These are phyloP conservation scores for Aspergillus wentii DNA, from an alignment of 495 filamentous ascomycete species.

Conservation along the genomic window DNA sequence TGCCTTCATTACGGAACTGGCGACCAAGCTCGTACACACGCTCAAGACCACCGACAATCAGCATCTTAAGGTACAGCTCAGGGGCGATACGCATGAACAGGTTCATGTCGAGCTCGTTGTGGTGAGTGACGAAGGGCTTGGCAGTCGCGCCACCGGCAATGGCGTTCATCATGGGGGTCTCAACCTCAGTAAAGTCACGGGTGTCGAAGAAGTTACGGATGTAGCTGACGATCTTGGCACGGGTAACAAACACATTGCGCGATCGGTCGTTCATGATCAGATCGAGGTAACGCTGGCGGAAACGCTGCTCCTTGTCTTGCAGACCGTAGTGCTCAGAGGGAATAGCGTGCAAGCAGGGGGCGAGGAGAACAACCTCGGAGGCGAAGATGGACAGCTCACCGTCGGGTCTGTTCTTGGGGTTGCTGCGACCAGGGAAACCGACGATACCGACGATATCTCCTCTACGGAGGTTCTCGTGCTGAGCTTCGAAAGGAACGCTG, in stretches of 20 bases:
- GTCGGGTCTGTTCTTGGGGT: constrained; percentile 78
- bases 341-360: constrained; percentile 90
- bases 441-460: constrained; percentile 90
- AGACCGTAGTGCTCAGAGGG: constrained; percentile 90
- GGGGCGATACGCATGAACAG: constrained; percentile 94
- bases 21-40: constrained; percentile 90
- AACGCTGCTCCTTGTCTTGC: constrained; percentile 88
- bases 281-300: constrained; percentile 89
- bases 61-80: constrained; percentile 92
- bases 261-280: constrained; percentile 90
- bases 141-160: constrained; percentile 95
- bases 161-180: constrained; percentile 96
- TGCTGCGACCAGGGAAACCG: constrained; percentile 84
- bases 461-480: constrained; percentile 84
- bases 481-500: constrained; percentile 65
- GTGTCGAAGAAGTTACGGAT: constrained; percentile 83
- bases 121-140: constrained; percentile 89
- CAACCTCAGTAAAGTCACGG: constrained; percentile 86
- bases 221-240: constrained; percentile 79
- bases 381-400: constrained; percentile 96
- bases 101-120: constrained; percentile 90
- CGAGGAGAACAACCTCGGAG: constrained; percentile 73
- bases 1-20: constrained; percentile 91
- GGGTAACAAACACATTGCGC: constrained; percentile 73
- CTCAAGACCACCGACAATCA: constrained; percentile 90